phyloP scores from a whole-genome alignment of 2,329 filamentous ascomycete genomes.

The Aspergillus quadricinctus region DNA sequence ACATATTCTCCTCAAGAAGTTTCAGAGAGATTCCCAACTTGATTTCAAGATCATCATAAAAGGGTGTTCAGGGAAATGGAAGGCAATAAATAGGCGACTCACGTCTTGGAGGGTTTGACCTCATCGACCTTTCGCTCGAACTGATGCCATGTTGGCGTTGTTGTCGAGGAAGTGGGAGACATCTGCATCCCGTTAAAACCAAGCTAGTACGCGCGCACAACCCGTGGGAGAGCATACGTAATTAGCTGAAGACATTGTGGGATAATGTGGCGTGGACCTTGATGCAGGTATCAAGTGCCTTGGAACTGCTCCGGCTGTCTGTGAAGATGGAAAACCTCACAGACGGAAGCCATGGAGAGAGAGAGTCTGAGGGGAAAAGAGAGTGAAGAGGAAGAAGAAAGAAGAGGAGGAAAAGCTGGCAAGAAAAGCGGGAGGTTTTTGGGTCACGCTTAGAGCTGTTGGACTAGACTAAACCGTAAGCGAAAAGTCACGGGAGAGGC shows the following conservation, averaged over 20 bases:
- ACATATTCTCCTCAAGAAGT: slow-evolving; percentile 81
- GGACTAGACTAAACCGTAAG: slow-evolving; percentile 20
- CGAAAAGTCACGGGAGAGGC: slow-evolving; percentile 25
- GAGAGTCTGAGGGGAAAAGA: slow-evolving; percentile 10
- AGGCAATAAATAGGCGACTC: slow-evolving; percentile 40
- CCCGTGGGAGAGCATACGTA: slow-evolving; percentile 38
- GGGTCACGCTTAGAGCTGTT: slow-evolving; percentile 14
- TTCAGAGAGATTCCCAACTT: slow-evolving; percentile 99
- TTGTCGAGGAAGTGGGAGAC: slow-evolving; percentile 67
- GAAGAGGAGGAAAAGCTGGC: slow-evolving; percentile 16
- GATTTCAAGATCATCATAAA: slow-evolving; percentile 76
- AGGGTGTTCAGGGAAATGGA: slow-evolving; percentile 24
- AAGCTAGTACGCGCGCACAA: slow-evolving; percentile 27
- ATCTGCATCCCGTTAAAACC: slow-evolving; percentile 48
- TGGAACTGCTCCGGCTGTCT: slow-evolving; percentile 24
- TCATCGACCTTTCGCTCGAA: slow-evolving; percentile 82
- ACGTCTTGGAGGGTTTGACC: slow-evolving; percentile 86
- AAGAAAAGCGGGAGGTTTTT: slow-evolving; percentile 18
- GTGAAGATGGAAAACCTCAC: slow-evolving; percentile 30
- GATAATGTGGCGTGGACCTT: slow-evolving; percentile 10
- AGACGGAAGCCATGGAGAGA: slow-evolving; percentile 32
- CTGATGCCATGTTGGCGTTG: slow-evolving; percentile 64
- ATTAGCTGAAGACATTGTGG: slow-evolving; percentile 39
- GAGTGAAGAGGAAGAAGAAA: slow-evolving; percentile 17
- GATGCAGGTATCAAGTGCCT: slow-evolving; percentile 12